Base-by-base conservation (phyloP, 2,329 filamentous ascomycete genomes). In the Fusarium sp. region DNA sequence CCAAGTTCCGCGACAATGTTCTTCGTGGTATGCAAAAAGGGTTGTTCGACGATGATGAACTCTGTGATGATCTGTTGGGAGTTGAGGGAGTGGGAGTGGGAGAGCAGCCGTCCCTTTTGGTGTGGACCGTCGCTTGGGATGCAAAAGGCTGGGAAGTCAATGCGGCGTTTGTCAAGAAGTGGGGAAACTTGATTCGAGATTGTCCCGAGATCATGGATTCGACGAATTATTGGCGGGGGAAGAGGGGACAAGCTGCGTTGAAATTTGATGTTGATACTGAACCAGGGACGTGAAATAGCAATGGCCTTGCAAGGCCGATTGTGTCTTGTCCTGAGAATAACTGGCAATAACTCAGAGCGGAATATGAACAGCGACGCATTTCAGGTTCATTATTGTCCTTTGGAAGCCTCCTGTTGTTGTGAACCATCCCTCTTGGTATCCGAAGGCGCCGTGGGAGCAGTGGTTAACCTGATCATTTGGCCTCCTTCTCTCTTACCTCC, bases 371-470 rank as follows among this genome's bases (percentile, higher is more conserved):
- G 23, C 4, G 18, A 2, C 7, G 3, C 15, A 7, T 13, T 12
- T 10, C 18, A 1, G 9, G 9, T 7, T 12, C 4, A 10, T 1
- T 32, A 2, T 13, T 7, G 11, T 5, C 3, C 8, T 5, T 50
- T 25, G 3, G 10, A 7, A 7, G 30, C 2, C 5, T 21, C 44
- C 13, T 0, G 1, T 8, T 33, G 30, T 13, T 19, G 5, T 0
- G 11, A 50, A 13, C 1, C 7, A 54, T 28, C 33, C 19, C 19
- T 54, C 23, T 40, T 38, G 9, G 6, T 28, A 3, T 49, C 19
- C 19, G 19, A 23, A 0, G 8, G 28, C 7, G 9, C 28, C 3
- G 4, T 32, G 8, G 28, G 8, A 19, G 11, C 11, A 10, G 6
- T 4, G 21, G 15, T 12, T 15, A 10, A 12, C 16, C 13, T n/a